Conservation (phyloP, 192 early-diverging fungal genomes). For the Coemansia pectinata region DNA sequence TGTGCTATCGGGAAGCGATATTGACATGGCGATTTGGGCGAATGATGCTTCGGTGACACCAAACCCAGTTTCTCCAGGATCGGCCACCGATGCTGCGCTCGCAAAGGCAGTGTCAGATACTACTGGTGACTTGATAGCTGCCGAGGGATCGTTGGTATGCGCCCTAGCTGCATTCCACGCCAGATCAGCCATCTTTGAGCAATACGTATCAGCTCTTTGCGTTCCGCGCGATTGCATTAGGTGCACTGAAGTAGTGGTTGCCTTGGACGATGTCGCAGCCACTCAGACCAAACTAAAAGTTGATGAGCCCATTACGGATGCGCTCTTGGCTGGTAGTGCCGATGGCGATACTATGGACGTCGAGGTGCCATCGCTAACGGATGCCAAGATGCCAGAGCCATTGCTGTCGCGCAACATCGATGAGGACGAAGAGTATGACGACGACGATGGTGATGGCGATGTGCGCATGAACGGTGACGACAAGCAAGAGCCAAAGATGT, state of each 20-base stretch:
- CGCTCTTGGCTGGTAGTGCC: not conserved
- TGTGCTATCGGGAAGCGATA: constrained; percentile 43
- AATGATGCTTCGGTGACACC: constrained; percentile 25
- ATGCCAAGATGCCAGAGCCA: constrained; percentile 4
- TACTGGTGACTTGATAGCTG: constrained; percentile 14
- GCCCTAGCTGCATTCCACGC: constrained; percentile 65
- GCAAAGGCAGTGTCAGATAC: not conserved
- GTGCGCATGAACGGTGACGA: not conserved
- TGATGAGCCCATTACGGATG: not conserved
- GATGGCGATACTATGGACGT: constrained; percentile 1
- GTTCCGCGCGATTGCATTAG: constrained; percentile 37
- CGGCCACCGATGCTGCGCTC: not conserved
- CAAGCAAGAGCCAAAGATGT: not conserved
- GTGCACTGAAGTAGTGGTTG: constrained; percentile 23
- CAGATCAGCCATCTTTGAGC: constrained; percentile 76
- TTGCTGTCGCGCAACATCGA: constrained; percentile 32
- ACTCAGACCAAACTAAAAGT: not conserved
- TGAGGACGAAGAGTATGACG: constrained; percentile 56
- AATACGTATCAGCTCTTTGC: constrained; percentile 64
- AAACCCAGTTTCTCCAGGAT: constrained; percentile 25
- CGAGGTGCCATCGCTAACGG: constrained; percentile 10
- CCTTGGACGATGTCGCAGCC: constrained; percentile 9
- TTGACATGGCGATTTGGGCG: constrained; percentile 42
- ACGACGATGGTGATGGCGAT: constrained; percentile 18
- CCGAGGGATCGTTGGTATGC: constrained; percentile 35